Base-by-base conservation (phyloP, 2,329 filamentous ascomycete genomes). In the Paraphaeosphaeria sporulosa region DNA sequence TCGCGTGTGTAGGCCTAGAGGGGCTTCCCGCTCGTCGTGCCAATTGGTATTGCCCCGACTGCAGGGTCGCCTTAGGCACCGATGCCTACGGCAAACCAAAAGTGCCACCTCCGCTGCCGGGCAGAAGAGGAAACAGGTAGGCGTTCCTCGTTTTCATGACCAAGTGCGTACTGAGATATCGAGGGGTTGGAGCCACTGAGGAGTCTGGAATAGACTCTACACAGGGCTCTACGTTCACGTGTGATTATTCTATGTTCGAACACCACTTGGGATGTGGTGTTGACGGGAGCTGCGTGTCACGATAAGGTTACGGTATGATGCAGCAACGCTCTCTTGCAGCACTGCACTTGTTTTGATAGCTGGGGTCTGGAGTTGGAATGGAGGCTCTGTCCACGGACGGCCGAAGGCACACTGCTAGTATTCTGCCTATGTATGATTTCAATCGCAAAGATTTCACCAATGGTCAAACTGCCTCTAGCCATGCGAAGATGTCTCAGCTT, bases 11-110 rank as follows among this genome's bases (percentile, higher is more conserved):
- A 6, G 88, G 85, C 5, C 81, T 95, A 64, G 72, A 71, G 36
- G 81, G 88, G 25, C 86, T 91, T 60, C 91, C 91, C 12, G 85
- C 88, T 2, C 83, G 90, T 19, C 90, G 90, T 34, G 89, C 89
- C 2, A 93, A 93, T 77, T 95, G 92, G 92, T 95, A 93, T 71
- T 95, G 92, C 76, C 90, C 90, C 1, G 88, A 92, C 52, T 95
- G 92, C 72, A 74, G 76, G 36, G 55, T 56, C 9, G 46, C 63
- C 15, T 64, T 77, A 15, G 59, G 66, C 27, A 67, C 69, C 3
- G 75, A 78, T 50, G 70, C 72, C 1, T 74, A 71, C 59, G 76
- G 76, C 42, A 77, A 77, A n/a, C 68, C 70, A 1, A 56, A 66
- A 15, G 65, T 73, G 12, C 71, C 72, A n/a, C 72, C 73, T 21